Evolutionary conservation across 2,329 filamentous ascomycete genomes (phyloP).

Genomic region (Endocalyx cinctus): DNA sequence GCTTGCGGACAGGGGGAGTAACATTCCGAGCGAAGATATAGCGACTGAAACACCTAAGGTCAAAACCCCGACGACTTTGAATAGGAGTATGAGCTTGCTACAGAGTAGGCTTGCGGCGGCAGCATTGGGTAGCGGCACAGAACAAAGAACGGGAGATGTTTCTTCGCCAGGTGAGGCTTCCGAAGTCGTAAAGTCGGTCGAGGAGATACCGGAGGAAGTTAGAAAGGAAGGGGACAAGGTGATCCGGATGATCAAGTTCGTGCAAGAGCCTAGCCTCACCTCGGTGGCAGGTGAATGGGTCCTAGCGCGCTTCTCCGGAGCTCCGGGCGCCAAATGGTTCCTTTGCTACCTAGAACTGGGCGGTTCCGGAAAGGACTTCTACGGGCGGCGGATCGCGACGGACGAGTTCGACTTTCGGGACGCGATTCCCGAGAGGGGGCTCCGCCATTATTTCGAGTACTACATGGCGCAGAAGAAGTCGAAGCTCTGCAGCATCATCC

Average conservation of each 20-base stretch:
- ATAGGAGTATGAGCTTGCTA: neutral
- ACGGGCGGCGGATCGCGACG: slow-evolving; percentile 24
- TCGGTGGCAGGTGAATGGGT: slow-evolving; percentile 29
- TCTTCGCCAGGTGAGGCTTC: neutral
- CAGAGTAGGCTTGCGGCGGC: too few species aligned
- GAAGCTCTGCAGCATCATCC: slow-evolving; percentile 22
- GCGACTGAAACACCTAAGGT: neutral
- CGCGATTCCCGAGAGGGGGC: slow-evolving; percentile 22
- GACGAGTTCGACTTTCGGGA: slow-evolving; percentile 29
- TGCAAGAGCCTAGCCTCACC: slow-evolving; percentile 22
- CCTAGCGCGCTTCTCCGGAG: slow-evolving; percentile 26
- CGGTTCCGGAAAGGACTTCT: slow-evolving; percentile 19
- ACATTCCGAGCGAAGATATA: slow-evolving; percentile 4
- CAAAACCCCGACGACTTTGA: neutral
- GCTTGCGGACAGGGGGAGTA: slow-evolving; percentile 12
- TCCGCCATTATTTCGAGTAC: slow-evolving; percentile 21
- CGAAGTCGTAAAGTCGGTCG: slow-evolving; percentile 5
- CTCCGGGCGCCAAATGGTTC: slow-evolving; percentile 27
- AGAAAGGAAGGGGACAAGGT: slow-evolving; percentile 16
- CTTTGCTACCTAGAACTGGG: slow-evolving; percentile 28
- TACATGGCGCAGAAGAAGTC: slow-evolving; percentile 26
- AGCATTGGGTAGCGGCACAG: too few species aligned
- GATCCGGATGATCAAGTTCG: slow-evolving; percentile 24
- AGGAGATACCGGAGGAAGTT: slow-evolving; percentile 6
- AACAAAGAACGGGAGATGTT: too few species aligned